Base-by-base conservation (phyloP, 345 rosid species). In the Cardamine chenopodiifolia region DNA sequence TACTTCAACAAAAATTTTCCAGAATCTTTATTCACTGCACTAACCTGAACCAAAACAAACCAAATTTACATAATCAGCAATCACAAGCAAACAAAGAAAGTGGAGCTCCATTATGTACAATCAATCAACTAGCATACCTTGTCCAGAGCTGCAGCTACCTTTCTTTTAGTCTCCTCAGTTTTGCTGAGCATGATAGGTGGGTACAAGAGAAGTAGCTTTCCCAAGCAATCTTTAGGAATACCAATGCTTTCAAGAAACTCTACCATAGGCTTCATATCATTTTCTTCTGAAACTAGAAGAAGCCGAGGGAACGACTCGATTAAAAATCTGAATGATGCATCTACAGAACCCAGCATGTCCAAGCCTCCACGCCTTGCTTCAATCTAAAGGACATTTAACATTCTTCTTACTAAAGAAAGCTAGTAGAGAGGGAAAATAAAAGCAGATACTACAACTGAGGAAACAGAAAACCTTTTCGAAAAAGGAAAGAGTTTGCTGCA, bases 331-430 rank as follows among this genome's bases (percentile, higher is more conserved):
- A 93, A 88, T 62, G 87, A 78, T 15, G 80, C 86, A 76, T 88
- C 90, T 17, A 64, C 78, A 60, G 82, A 76, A 17, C 87, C 91
- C 72, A 93, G 23, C 88, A 78, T 85, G 47, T 86, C 85, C 68
- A 91, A 79, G 53, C 98, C 98, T 76, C 98, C 98, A 55, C 94
- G 93, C 80, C 96, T 87, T 64, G 97, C 98, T 83, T 87, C 91
- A 69, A 94, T 86, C 98, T 94, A 74, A 37, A 76, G 4, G 0
- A 71, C n/a, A 77, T 22, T 5, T 6, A 34, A 66, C 17, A 71
- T n/a, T 66, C 50, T 31, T 49, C 77, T 62, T 67, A 58, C 73
- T 61, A 12, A 59, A 40, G 5, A 17, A 42, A 52, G 28, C 53
- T 70, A 57, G 6, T 6, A 9, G 45, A 25, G 5, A 70, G 18